These are phyloP conservation scores for Ophiostoma novo-ulmi DNA, from an alignment of 2,329 filamentous ascomycete genomes.

Conservation along the genomic window DNA sequence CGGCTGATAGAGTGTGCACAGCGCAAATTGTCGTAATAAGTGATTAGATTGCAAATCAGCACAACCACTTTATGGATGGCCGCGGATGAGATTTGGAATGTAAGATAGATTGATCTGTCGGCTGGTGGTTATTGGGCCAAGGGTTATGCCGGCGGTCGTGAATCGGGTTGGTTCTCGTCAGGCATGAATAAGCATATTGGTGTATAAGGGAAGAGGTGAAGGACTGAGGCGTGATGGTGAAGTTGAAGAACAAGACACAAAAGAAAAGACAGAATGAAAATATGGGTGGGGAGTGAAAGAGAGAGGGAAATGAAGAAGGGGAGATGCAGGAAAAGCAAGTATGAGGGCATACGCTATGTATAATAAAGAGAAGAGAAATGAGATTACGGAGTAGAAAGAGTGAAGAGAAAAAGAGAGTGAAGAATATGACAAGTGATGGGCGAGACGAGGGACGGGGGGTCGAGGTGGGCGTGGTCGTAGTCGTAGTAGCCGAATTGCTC, in stretches of 20 bases:
- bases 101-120: not conserved
- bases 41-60: not conserved
- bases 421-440: slow-evolving; percentile 11
- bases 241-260: not conserved
- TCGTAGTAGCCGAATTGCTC: not conserved
- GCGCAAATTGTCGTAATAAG: not conserved
- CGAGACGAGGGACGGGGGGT: not conserved
- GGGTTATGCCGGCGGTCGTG: not conserved
- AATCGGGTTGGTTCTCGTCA: not conserved
- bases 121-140: not conserved
- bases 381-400: not conserved
- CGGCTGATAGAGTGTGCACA: not conserved
- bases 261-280: slow-evolving; percentile 3
- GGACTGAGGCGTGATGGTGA: not conserved
- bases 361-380: slow-evolving; percentile 14
- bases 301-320: slow-evolving; percentile 17
- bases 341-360: slow-evolving; percentile 20
- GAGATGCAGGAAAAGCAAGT: slow-evolving; percentile 1
- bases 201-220: not conserved
- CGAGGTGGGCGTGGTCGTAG: slow-evolving; percentile 7
- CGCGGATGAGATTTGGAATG: not conserved
- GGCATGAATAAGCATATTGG: not conserved
- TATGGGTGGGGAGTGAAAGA: slow-evolving; percentile 2
- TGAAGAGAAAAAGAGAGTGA: not conserved
- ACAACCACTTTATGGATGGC: not conserved